These are phyloP conservation scores for Diaporthe capsici DNA, from an alignment of 2,329 filamentous ascomycete species.

Conservation along the genomic window DNA sequence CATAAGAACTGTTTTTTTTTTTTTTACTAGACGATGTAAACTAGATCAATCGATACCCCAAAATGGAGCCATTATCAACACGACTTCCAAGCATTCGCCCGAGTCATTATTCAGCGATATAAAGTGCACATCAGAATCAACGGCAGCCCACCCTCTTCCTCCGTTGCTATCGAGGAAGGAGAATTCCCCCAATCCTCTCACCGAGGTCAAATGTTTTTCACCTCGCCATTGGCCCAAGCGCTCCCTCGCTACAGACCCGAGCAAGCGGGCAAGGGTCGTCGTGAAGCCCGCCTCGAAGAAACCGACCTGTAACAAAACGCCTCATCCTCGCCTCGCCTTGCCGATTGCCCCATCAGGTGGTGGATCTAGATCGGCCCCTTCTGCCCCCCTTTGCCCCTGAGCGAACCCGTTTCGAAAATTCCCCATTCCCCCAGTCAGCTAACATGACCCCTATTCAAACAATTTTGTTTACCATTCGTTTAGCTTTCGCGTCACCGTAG, in stretches of 20 bases:
- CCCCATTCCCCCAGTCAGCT: not conserved
- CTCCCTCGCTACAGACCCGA: constrained; percentile 9
- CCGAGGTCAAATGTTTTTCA: not conserved
- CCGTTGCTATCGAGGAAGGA: not conserved
- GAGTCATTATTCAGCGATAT: not conserved
- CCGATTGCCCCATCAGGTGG: constrained; percentile 19
- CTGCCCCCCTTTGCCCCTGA: constrained; percentile 24
- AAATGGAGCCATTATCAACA: not conserved
- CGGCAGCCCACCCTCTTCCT: not conserved
- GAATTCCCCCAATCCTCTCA: not conserved
- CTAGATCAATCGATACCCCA: constrained; percentile 9
- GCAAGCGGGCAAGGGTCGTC: constrained; percentile 17
- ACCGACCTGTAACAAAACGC: constrained; percentile 26
- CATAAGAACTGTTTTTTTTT: too few species aligned
- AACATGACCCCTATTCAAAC: constrained; percentile 25
- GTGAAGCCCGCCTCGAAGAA: constrained; percentile 14
- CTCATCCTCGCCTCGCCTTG: constrained; percentile 24
- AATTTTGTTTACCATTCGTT: constrained; percentile 23
- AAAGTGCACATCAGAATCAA: not conserved
- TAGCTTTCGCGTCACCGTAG: not conserved
- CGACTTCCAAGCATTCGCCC: not conserved
- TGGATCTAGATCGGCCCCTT: constrained; percentile 24
- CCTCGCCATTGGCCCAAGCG: not conserved
- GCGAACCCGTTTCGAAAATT: constrained; percentile 30
- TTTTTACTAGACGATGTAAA: not conserved